Base-by-base conservation (phyloP, 2,329 filamentous ascomycete species). In the Colletotrichum gigasporum region DNA sequence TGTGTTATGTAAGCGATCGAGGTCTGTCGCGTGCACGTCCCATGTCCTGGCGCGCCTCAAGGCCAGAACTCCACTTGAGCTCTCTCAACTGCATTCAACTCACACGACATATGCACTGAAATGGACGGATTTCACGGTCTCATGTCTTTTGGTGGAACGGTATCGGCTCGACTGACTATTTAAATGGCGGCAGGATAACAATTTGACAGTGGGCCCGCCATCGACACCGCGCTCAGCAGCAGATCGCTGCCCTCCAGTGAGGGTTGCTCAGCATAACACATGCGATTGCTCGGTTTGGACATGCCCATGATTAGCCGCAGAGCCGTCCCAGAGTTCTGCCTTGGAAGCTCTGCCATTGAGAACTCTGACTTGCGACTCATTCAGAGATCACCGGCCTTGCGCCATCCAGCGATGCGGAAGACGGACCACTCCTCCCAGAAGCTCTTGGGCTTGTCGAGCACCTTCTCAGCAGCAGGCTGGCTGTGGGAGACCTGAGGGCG, bases 331-430 rank as follows among this genome's bases (percentile, higher is more conserved):
- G 3, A 37, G 35, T 12, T 37, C 35, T 11, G 35, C n/a, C 35
- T 37, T 12, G 6, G n/a, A 14, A 14, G n/a, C 35, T 6, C 35
- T 39, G 35, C 11, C 32, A 34, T n/a, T n/a, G 32, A 34, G 10
- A 34, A 6, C 35, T n/a, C n/a, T n/a, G n/a, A n/a, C n/a, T n/a
- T n/a, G n/a, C n/a, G n/a, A n/a, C n/a, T n/a, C n/a, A n/a, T n/a
- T 51, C 45, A 59, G 35, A 59, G 55, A 5, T 59, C 55, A 16
- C 14, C 45, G 11, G 18, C 28, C 55, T 59, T 52, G 44, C 45
- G 26, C 35, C 44, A 59, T 1, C 35, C 26, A 20, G 11, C 18
- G 16, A 52, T 18, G 10, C 24, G 22, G 37, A 59, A 18, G 10
- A 51, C 9, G 26, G 55, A 16, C 35, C 55, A 59, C 35, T 34